Conservation (phyloP, 2,329 filamentous ascomycete species). For the Fusarium sp. region DNA sequence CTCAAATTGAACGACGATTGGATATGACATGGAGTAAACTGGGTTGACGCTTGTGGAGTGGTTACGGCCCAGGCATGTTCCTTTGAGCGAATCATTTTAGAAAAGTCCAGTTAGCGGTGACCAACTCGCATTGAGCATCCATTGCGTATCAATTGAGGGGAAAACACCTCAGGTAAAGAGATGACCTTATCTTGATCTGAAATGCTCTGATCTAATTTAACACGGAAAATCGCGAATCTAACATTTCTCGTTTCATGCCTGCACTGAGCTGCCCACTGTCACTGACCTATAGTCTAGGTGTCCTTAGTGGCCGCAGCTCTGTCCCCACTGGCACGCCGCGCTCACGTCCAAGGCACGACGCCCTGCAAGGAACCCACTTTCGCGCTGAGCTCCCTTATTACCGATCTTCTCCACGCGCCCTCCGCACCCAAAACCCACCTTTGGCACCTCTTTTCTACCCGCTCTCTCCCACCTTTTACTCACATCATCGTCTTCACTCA, state of each 20-base stretch:
- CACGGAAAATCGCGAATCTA: slow-evolving; percentile 13
- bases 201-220: not conserved
- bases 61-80: slow-evolving; percentile 17
- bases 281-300: not conserved
- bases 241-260: slow-evolving; percentile 23
- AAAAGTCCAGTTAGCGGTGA: slow-evolving; percentile 31
- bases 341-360: slow-evolving; percentile 34
- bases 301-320: not conserved
- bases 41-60: slow-evolving; percentile 31
- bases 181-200: not conserved
- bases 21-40: slow-evolving; percentile 15
- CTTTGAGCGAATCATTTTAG: slow-evolving; percentile 28
- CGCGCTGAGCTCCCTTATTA: slow-evolving; percentile 37
- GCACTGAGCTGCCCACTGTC: not conserved
- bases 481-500: slow-evolving; percentile 7
- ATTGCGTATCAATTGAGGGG: slow-evolving; percentile 12
- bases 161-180: slow-evolving; percentile 31
- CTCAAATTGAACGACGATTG: slow-evolving; percentile 41
- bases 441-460: slow-evolving; percentile 38
- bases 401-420: slow-evolving; percentile 40
- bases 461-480: slow-evolving; percentile 33
- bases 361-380: slow-evolving; percentile 17
- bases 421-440: slow-evolving; percentile 41
- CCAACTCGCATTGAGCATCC: slow-evolving; percentile 10
- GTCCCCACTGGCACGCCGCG: slow-evolving; percentile 11